Evolutionary conservation across 2,329 filamentous ascomycete genomes (phyloP), one percentile per base, ranked within the genome.

Genomic region (Diplodia mutila): DNA sequence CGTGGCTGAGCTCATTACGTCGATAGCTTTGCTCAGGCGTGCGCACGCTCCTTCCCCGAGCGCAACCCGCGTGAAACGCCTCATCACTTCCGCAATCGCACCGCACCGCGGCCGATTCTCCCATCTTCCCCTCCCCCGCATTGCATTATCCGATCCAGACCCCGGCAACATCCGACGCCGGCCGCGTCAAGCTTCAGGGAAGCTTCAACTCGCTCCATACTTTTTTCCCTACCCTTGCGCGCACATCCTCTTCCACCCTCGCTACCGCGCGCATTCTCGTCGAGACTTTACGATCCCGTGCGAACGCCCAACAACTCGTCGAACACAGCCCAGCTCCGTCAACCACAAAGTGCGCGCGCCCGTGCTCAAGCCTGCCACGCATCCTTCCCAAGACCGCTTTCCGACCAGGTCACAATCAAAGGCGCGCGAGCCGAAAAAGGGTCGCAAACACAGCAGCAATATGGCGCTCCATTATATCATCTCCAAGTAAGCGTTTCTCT

Each of bases 401-500:
- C 48, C n/a, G 23, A 21, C 11, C n/a, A 8, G 48, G 21, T 7
- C 48, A 51, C 14, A 51, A 25, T 6, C n/a, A 7, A 49, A 21
- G 46, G 21, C 18, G 46, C 46, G n/a, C 46, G 48, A 23, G n/a
- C 4, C 49, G 21, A 52, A 9, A 21, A 27, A 6, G 16, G 4
- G 14, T 11, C 18, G 23, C 21, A 52, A 21, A 29, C 16, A 29
- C 9, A 34, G 25, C 16, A 18, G 21, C 61, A 48, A 23, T 37
- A 79, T 79, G 77, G 69, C 75, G 27, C 75, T 76, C 67, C 72
- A 76, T 51, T 79, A 80, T 73, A 78, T 83, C 68, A 81, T 83
- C 70, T 83, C 81, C 53, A 80, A 76, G 81, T 83, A 66, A 53
- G 74, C 69, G n/a, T 37, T 46, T 39, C 53, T 29, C 37, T 39